A percentile compares a stretch with the other conserved stretches of the same genome.
Evolutionary conservation across 1,139 yeast species (phyloP).

Genomic region (Pichia sp.): DNA sequence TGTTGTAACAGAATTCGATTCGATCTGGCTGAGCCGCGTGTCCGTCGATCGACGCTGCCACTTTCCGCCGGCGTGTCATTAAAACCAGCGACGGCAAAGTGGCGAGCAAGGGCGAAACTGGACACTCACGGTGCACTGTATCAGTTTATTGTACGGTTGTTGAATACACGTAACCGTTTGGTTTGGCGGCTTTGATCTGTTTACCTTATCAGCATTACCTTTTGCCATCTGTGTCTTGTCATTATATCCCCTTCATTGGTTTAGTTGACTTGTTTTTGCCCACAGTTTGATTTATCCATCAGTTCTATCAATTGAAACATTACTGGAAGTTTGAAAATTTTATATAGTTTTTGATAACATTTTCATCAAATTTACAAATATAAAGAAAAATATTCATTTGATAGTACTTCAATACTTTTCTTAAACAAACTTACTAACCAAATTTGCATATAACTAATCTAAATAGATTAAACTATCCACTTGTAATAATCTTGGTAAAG

Average conservation of each 20-base stretch:
- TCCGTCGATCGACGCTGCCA: constrained; percentile 13
- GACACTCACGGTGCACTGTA: no score
- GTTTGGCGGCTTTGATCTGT: not conserved
- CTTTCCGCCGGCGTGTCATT: constrained; percentile 1
- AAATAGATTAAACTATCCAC: no score
- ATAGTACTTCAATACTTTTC: no score
- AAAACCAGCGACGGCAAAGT: not conserved
- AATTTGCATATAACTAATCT: no score
- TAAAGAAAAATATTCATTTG: no score
- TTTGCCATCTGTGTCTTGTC: constrained; percentile 14
- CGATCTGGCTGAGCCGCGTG: not conserved
- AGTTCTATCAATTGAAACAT: constrained; percentile 1
- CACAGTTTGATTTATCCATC: constrained; percentile 4
- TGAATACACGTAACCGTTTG: no score
- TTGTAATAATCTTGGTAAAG: no score
- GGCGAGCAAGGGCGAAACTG: constrained; percentile 10
- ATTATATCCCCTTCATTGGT: constrained; percentile 4
- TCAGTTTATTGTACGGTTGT: no score
- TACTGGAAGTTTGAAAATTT: constrained; percentile 1
- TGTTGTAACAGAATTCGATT: no score
- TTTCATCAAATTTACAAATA: no score
- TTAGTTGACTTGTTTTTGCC: constrained; percentile 5
- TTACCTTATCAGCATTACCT: constrained; percentile 6
- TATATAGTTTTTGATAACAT: no score
- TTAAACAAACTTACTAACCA: no score